These are phyloP conservation scores for Cladochytrium replicatum DNA, from an alignment of 192 early-diverging fungal species.

Conservation along the genomic window DNA sequence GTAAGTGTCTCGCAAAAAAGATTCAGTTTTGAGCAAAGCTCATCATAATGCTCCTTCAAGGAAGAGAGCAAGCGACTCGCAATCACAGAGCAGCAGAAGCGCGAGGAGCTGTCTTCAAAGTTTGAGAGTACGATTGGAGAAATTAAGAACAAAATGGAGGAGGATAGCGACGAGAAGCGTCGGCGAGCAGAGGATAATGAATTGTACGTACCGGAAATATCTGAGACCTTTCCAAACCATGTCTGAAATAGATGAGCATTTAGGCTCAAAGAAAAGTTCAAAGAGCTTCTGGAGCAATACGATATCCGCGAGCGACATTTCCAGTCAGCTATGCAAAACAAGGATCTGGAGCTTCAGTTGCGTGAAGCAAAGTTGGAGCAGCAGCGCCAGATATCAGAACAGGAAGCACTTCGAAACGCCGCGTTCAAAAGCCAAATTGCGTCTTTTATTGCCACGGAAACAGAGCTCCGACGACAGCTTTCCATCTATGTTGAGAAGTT, in stretches of 20 bases:
- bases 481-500: conserved; percentile 56
- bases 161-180: conserved; percentile 34
- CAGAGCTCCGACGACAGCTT: conserved; percentile 47
- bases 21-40: conserved; percentile 13
- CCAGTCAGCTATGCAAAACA: conserved; percentile 40
- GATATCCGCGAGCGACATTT: conserved; percentile 53
- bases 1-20: conserved; percentile 9
- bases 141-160: conserved; percentile 44
- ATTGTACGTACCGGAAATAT: conserved; percentile 24
- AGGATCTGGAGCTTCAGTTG: conserved; percentile 49
- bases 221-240: not conserved
- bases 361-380: conserved; percentile 43
- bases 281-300: conserved; percentile 50
- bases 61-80: conserved; percentile 41
- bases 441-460: conserved; percentile 41
- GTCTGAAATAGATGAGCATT: not conserved
- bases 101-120: conserved; percentile 46
- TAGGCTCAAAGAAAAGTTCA: conserved; percentile 49
- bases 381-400: conserved; percentile 26
- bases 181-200: conserved; percentile 33
- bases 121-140: conserved; percentile 52
- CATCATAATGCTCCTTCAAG: conserved; percentile 1
- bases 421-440: conserved; percentile 36
- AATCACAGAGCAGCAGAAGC: conserved; percentile 36
- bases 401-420: conserved; percentile 25